Evolutionary conservation across 2,329 filamentous ascomycete genomes (phyloP), one percentile per base, ranked within the genome.

Genomic region (Furcasterigmium furcatum): DNA sequence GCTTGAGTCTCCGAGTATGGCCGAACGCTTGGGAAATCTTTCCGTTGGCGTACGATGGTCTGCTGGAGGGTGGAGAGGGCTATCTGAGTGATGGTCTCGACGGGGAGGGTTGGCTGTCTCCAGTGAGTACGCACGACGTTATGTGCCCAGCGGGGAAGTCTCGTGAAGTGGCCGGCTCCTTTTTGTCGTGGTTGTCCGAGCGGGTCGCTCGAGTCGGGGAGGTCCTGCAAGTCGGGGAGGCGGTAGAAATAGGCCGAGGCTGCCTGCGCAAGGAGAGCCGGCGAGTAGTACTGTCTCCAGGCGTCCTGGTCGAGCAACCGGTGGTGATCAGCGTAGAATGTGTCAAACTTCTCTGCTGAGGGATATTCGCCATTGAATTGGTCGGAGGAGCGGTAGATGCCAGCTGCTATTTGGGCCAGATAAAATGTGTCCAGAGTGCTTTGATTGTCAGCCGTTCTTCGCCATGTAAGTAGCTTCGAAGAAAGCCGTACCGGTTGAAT

Each of bases 181-280:
- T 39, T 43, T 46, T 43, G 25, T 5, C 48, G 43, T 12, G 43
- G 39, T 30, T 41, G 35, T 14, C 13, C n/a, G 4, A 48, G 40
- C 13, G 39, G 39, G 36, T 42, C 21, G 38, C 46, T 44, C 12
- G 46, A 44, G 41, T 50, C 46, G 12, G 43, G 41, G 2, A 50
- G 43, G 19, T 48, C 46, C 45, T 39, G 30, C 41, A 48, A 21
- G 41, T 50, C 36, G 30, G 48, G 48, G 7, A 50, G 48, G 19
- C 43, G 48, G 21, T 48, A 48, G 30, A 50, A 50, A 7, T 38
- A 46, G 36, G 38, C 27, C 16, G 48, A 48, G 10, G 16, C 34
- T 27, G 38, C 12, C 52, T 59, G 34, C 21, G 50, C 47, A 60
- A 48, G 63, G 61, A 27, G 12, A 14, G n/a, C 5, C 14, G 41